Conservation (phyloP, 352 stramenopile species). For the Halophytophthora polymorphica region DNA sequence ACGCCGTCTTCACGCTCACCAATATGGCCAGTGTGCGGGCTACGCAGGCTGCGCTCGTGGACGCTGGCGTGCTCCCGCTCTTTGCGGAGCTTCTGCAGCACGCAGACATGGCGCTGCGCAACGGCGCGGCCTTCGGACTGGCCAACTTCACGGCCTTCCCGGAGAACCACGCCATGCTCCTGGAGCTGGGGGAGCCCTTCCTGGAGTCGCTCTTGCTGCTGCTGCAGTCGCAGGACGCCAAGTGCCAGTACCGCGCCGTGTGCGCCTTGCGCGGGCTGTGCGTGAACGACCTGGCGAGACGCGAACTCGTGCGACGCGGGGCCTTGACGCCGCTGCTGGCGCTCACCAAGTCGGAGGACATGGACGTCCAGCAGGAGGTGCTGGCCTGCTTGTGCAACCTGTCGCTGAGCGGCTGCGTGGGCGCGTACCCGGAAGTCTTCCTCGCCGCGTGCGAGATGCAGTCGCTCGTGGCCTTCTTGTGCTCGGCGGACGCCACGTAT, state of each 20-base stretch:
- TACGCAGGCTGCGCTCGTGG: conserved; percentile 84
- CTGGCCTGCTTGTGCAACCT: conserved; percentile 96
- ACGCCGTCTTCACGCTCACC: conserved; percentile 91
- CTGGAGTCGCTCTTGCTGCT: conserved; percentile 62
- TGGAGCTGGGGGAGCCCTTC: conserved; percentile 43
- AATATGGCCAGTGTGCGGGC: conserved; percentile 89
- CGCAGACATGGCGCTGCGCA: conserved; percentile 82
- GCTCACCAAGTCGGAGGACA: conserved; percentile 91
- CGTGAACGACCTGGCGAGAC: conserved; percentile 80
- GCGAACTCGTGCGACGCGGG: conserved; percentile 87
- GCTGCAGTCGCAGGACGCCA: conserved; percentile 54
- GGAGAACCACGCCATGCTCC: conserved; percentile 87
- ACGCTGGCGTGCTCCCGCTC: conserved; percentile 68
- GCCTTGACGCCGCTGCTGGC: conserved; percentile 86
- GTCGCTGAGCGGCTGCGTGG: conserved; percentile 93
- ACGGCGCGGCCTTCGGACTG: conserved; percentile 89
- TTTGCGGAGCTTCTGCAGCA: conserved; percentile 72
- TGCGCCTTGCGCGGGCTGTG: conserved; percentile 91
- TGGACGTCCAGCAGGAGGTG: conserved; percentile 95
- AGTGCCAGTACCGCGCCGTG: conserved; percentile 89
- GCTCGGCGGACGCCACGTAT: conserved; percentile 93
- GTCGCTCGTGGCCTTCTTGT: conserved; percentile 93
- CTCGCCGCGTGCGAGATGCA: conserved; percentile 89
- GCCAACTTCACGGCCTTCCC: conserved; percentile 93
- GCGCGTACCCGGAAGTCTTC: conserved; percentile 86